Conservation (phyloP, 805 yeast species). For the Candida succiphila region DNA sequence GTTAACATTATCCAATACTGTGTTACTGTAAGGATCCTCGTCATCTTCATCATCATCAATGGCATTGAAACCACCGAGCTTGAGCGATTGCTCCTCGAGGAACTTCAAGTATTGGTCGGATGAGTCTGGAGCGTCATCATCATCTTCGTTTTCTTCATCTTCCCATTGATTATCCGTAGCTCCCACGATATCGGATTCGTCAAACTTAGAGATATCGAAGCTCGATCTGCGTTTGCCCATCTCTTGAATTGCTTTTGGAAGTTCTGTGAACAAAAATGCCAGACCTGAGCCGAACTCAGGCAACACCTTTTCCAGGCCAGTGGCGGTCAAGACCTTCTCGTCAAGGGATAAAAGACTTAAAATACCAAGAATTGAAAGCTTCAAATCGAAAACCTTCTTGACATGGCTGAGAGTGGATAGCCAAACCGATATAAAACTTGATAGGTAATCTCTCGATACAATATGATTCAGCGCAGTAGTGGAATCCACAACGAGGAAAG, state of each 20-base stretch:
- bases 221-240: slow-evolving; percentile 56
- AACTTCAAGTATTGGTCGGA: slow-evolving; percentile 40
- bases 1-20: slow-evolving; percentile 71
- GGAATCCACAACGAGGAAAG: slow-evolving; percentile 57
- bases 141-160: slow-evolving; percentile 20
- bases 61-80: slow-evolving; percentile 20
- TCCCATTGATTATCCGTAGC: slow-evolving; percentile 15
- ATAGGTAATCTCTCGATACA: slow-evolving; percentile 31
- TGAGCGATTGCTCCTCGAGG: slow-evolving; percentile 32
- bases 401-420: slow-evolving; percentile 43
- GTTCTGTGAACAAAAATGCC: slow-evolving; percentile 40
- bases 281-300: slow-evolving; percentile 42
- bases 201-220: slow-evolving; percentile 27
- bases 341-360: slow-evolving; percentile 34
- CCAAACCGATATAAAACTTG: slow-evolving; percentile 58
- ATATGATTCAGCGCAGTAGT: slow-evolving; percentile 40
- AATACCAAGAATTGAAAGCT: slow-evolving; percentile 61
- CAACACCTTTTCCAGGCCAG: slow-evolving; percentile 23
- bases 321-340: slow-evolving; percentile 7
- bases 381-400: slow-evolving; percentile 71
- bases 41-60: slow-evolving; percentile 21
- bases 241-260: slow-evolving; percentile 64
- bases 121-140: slow-evolving; percentile 20
- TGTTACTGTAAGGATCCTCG: slow-evolving; percentile 74
- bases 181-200: slow-evolving; percentile 14